phyloP scores from a whole-genome alignment of 2,329 filamentous ascomycete species.

The Clarireedia sp. region DNA sequence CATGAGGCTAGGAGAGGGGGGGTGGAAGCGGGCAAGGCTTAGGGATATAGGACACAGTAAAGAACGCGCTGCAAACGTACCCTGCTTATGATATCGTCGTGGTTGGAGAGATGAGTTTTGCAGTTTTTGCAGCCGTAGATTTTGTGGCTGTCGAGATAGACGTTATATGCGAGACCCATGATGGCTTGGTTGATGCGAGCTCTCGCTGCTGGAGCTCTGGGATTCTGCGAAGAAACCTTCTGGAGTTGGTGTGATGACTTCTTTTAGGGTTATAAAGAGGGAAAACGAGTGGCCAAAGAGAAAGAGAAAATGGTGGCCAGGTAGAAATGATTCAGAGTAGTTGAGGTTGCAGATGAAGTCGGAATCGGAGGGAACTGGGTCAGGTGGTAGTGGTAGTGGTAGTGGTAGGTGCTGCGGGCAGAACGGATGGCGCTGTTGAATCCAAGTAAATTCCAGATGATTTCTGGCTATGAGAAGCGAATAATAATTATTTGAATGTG shows the following conservation, averaged over 20 bases:
- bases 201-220: no score
- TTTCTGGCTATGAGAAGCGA: no score
- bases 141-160: conserved; percentile 76
- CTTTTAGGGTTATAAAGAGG: no score
- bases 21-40: background rate
- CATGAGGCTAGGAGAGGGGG: background rate
- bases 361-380: background rate
- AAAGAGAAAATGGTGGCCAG: background rate
- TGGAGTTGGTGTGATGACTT: no score
- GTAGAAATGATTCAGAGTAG: background rate
- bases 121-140: conserved; percentile 92
- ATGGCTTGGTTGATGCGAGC: background rate
- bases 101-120: conserved; percentile 91
- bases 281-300: background rate
- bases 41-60: background rate
- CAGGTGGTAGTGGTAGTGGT: background rate
- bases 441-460: no score
- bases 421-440: no score
- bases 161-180: conserved; percentile 89
- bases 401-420: background rate
- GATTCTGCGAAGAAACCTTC: no score
- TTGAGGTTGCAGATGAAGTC: background rate
- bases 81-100: conserved; percentile 90
- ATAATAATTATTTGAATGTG: no score
- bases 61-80: conserved; percentile 43